phyloP scores from a whole-genome alignment of 257 asterid genomes.

The Perilla frutescens region DNA sequence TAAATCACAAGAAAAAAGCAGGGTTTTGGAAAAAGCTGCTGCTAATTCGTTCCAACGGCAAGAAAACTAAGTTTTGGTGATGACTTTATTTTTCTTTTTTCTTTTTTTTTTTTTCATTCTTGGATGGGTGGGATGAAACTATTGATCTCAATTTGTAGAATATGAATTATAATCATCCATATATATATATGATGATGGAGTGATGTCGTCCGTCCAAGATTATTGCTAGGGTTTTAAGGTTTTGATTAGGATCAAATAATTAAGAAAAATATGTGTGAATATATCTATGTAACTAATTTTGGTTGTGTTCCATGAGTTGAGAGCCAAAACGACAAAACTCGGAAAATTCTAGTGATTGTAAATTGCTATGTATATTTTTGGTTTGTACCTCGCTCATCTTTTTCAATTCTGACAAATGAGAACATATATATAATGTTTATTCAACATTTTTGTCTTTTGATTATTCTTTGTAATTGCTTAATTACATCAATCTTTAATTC shows the following conservation, averaged over 20 bases:
- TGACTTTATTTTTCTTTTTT: not conserved
- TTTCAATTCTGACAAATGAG: not conserved
- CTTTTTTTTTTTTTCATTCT: not conserved
- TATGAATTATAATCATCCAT: no score
- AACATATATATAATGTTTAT: not conserved
- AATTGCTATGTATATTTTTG: not conserved
- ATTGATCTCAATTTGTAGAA: conserved; percentile 9
- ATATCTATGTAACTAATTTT: no score
- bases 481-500: not conserved
- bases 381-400: not conserved
- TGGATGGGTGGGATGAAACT: conserved; percentile 15
- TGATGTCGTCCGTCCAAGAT: not conserved
- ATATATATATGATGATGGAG: no score
- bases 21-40: conserved; percentile 73
- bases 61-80: conserved; percentile 39
- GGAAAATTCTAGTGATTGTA: not conserved
- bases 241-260: not conserved
- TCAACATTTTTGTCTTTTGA: not conserved
- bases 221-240: not conserved
- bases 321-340: no score
- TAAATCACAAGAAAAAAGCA: conserved; percentile 48
- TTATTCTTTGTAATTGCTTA: not conserved
- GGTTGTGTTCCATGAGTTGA: no score
- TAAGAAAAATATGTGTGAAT: no score
- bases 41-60: conserved; percentile 41